These are phyloP conservation scores for Ogataea trehaloabstinens DNA, from an alignment of 805 yeast species.

Conservation along the genomic window DNA sequence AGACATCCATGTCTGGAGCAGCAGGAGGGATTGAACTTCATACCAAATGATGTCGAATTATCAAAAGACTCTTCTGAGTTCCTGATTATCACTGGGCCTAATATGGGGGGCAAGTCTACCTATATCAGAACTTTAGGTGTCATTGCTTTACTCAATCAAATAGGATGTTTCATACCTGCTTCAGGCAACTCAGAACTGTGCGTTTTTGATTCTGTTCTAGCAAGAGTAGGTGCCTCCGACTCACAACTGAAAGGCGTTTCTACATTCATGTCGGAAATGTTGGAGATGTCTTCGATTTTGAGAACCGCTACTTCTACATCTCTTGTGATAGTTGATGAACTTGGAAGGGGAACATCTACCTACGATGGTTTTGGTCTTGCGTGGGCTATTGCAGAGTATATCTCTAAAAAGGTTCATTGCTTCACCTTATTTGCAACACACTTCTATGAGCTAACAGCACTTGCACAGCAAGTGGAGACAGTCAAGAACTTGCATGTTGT, in stretches of 20 bases:
- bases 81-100: constrained; percentile 89
- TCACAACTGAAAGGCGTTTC: constrained; percentile 96
- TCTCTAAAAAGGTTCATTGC: constrained; percentile 67
- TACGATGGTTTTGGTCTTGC: constrained; percentile 98
- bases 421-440: constrained; percentile 94
- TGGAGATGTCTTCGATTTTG: constrained; percentile 86
- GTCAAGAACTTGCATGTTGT: constrained; percentile 89
- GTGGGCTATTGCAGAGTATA: constrained; percentile 90
- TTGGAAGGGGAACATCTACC: constrained; percentile 92
- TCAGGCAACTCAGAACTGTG: constrained; percentile 69
- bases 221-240: constrained; percentile 99
- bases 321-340: constrained; percentile 85
- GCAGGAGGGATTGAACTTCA: constrained; percentile 87
- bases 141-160: constrained; percentile 80
- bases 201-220: constrained; percentile 85
- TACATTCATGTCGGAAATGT: constrained; percentile 95
- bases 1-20: constrained; percentile 94
- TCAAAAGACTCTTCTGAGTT: constrained; percentile 61
- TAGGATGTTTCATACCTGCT: constrained; percentile 88
- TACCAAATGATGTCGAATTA: constrained; percentile 83
- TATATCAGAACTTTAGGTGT: constrained; percentile 89
- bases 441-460: constrained; percentile 89
- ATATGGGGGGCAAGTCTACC: constrained; percentile 97
- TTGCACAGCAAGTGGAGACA: constrained; percentile 58
- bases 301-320: constrained; percentile 77